A percentile compares a stretch with the other conserved stretches of the same genome.
Conservation (phyloP, 78 protist genomes). For the Dictyostelium intermedium region DNA sequence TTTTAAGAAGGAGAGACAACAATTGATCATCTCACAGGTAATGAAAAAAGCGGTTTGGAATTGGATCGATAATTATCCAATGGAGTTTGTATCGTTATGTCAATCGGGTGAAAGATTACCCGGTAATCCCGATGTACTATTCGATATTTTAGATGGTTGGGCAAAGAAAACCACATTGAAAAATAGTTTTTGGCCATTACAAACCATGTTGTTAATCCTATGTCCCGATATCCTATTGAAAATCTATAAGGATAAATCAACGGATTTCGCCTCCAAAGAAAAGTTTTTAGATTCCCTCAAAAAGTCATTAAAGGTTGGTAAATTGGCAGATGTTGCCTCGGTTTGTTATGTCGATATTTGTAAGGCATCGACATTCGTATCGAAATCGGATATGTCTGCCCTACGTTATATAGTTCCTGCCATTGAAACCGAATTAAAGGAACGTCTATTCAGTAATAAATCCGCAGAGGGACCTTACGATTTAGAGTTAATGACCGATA, state of each 20-base stretch:
- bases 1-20: constrained; percentile 61
- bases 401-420: constrained; percentile 80
- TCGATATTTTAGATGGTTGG: constrained; percentile 62
- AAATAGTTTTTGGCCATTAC: constrained; percentile 79
- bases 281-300: constrained; percentile 44
- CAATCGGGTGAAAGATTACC: constrained; percentile 54
- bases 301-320: constrained; percentile 38
- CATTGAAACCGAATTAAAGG: constrained; percentile 59
- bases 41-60: constrained; percentile 75
- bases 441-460: constrained; percentile 33
- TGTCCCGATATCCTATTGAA: constrained; percentile 78
- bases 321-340: constrained; percentile 69
- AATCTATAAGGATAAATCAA: constrained; percentile 30
- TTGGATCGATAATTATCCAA: constrained; percentile 80
- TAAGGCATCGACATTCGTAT: constrained; percentile 83
- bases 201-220: constrained; percentile 75
- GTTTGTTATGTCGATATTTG: constrained; percentile 81
- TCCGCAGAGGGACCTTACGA: constrained; percentile 57
- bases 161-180: constrained; percentile 68
- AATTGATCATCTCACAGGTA: constrained; percentile 47
- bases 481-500: constrained; percentile 54
- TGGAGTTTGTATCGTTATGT: constrained; percentile 77
- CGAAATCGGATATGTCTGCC: constrained; percentile 73
- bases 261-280: constrained; percentile 13
- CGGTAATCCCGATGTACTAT: constrained; percentile 64